Evolutionary conservation across 1,139 yeast species (phyloP), one percentile per base, ranked within the genome.

Genomic region (Suzukiozyma palmioleophila): DNA sequence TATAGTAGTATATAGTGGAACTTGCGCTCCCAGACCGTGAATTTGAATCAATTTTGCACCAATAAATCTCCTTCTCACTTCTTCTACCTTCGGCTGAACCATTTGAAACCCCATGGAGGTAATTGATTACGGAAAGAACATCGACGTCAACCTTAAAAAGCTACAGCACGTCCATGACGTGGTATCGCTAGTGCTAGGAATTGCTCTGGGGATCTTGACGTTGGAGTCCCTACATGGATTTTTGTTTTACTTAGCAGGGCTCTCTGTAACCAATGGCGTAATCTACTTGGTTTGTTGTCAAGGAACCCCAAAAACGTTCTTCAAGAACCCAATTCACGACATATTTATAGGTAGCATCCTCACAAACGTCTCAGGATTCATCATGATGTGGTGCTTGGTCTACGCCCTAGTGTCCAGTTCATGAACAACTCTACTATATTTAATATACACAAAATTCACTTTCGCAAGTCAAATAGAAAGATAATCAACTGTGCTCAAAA

Each of bases 301-400:
- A 36, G 60, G 71, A 0, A 50, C 61, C 6, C 75, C 84, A 0
- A 43, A 52, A 2, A 56, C 57, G 38, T 85, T 70, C 58, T 85
- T 74, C 53, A 59, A 64, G 25, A 66, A 58, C 30, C 85, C 89
- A 0, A n/a, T 75, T 2, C 69, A 66, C 32, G 83, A 79, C 41
- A 60, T 87, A 0, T 73, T 81, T 44, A 39, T 81, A 3, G 77
- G 72, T 35, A 79, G 83, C 12, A 46, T 84, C 5, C 63, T 77
- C 13, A 64, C 81, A 30, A 81, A 81, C 42, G 53, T 84, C 12
- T 78, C 90, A 2, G 87, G 92, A 13, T 87, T 68, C 53, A 69
- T 84, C 22, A 82, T 87, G 82, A 79, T 84, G 70, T 87, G 96
- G 96, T 84, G 95, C 48, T 67, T 87, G 54, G 77, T 83, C 35